A percentile compares a stretch with the other conserved stretches of the same genome.
These are phyloP conservation scores for Mycosphaerella sp. DNA, from an alignment of 2,329 filamentous ascomycete genomes.

Conservation along the genomic window DNA sequence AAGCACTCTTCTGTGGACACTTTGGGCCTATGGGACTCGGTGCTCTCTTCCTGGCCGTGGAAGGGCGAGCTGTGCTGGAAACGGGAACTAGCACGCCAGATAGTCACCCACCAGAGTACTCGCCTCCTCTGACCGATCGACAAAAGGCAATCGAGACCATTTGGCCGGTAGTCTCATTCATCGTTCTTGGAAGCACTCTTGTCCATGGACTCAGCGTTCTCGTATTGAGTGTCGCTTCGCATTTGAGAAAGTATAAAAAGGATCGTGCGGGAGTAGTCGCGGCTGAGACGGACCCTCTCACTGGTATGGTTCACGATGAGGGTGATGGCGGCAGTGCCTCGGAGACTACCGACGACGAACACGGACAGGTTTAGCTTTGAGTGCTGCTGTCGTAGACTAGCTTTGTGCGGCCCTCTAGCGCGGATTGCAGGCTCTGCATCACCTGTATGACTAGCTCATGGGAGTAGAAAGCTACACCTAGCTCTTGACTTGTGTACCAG, in stretches of 20 bases:
- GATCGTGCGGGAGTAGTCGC: conserved; percentile 47
- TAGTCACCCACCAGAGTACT: conserved; percentile 37
- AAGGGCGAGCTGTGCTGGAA: conserved; percentile 49
- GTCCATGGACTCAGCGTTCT: conserved; percentile 50
- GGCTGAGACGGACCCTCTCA: conserved; percentile 45
- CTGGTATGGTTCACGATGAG: conserved; percentile 46
- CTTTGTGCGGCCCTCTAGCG: conserved; percentile 18
- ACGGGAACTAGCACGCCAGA: conserved; percentile 43
- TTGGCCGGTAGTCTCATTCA: conserved; percentile 51
- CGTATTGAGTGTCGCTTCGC: conserved; percentile 44
- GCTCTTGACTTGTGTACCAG: conserved; percentile 81
- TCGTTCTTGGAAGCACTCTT: conserved; percentile 49
- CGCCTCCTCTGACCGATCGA: conserved; percentile 30
- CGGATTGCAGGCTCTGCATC: conserved; percentile 12
- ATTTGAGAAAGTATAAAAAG: conserved; percentile 42
- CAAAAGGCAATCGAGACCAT: conserved; percentile 41
- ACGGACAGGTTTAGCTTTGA: neutral
- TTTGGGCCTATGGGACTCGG: conserved; percentile 55
- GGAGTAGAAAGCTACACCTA: conserved; percentile 57
- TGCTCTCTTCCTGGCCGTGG: conserved; percentile 51
- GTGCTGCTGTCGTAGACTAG: conserved; percentile 11
- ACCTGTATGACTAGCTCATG: conserved; percentile 33
- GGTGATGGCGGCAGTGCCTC: conserved; percentile 33
- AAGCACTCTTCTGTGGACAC: conserved; percentile 51
- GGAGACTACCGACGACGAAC: conserved; percentile 17